Percentiles rank a stretch among this genome's conserved stretches.
These are phyloP conservation scores for Populus pruinosa DNA, from an alignment of 345 rosid genomes.

Conservation along the genomic window DNA sequence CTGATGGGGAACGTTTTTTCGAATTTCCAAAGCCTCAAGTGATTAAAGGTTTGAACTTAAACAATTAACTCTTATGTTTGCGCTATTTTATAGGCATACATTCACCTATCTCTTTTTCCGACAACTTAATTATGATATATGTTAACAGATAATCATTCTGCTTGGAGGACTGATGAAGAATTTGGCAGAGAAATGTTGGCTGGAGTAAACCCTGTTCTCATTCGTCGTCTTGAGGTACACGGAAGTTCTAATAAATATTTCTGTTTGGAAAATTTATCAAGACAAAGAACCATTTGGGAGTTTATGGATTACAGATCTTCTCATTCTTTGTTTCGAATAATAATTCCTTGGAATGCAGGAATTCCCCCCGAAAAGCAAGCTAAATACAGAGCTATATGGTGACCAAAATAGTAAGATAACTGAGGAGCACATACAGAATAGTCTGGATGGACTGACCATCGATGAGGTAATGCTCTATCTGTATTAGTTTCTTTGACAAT, in stretches of 20 bases:
- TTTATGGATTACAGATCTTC: background rate
- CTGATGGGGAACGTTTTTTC: constrained; percentile 34
- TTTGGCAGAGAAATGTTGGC: constrained; percentile 43
- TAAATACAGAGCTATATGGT: constrained; percentile 25
- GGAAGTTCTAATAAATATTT: background rate
- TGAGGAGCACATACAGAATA: constrained; percentile 25
- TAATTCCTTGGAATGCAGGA: constrained; percentile 18
- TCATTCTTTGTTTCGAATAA: background rate
- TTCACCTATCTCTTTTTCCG: background rate
- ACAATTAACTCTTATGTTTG: background rate
- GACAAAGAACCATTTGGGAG: background rate
- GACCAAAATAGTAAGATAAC: constrained; percentile 34
- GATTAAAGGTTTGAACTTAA: constrained; percentile 26
- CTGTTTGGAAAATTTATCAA: background rate
- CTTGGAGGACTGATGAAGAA: constrained; percentile 49
- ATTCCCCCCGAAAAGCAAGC: constrained; percentile 40
- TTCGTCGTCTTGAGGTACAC: constrained; percentile 31
- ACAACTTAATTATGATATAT: background rate
- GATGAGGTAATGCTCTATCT: constrained; percentile 19
- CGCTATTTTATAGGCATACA: background rate
- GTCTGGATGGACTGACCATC: constrained; percentile 22
- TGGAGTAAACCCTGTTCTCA: constrained; percentile 37
- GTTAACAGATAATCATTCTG: constrained; percentile 30
- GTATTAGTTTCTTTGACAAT: background rate
- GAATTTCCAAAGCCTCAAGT: constrained; percentile 41